Evolutionary conservation across 225 moss, liverwort and hornwort genomes (phyloP).

Genomic region (Rhytidiadelphus loreus): DNA sequence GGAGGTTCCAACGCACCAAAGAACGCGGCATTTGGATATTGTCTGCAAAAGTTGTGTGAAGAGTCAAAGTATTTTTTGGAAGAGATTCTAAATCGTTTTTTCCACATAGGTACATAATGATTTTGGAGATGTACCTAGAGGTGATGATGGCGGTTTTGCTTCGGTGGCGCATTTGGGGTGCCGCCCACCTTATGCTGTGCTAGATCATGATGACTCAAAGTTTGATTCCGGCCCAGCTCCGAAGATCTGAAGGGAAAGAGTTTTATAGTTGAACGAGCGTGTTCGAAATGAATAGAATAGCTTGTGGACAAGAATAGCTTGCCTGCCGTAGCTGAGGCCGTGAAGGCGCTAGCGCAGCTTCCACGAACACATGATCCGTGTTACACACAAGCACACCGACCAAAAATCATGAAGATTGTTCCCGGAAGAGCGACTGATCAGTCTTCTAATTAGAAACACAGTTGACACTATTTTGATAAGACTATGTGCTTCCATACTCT

Average conservation of each 20-base stretch:
- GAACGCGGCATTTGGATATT: too few relatives aligned
- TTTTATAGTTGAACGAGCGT: background rate
- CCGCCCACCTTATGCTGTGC: background rate
- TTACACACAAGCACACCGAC: background rate
- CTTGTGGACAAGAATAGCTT: background rate
- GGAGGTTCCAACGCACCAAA: too few relatives aligned
- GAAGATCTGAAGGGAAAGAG: background rate
- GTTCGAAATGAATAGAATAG: background rate
- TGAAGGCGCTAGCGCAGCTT: background rate
- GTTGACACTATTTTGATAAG: background rate
- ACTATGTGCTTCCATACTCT: background rate
- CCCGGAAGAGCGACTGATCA: background rate
- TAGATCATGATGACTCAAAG: background rate
- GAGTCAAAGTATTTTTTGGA: background rate
- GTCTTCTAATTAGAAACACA: background rate
- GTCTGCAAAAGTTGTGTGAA: background rate
- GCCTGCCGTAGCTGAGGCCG: background rate
- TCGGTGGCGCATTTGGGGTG: background rate
- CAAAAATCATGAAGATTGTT: background rate
- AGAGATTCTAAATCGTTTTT: background rate
- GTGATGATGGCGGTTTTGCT: background rate
- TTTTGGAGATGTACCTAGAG: background rate
- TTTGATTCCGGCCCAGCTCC: background rate
- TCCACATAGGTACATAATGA: background rate
- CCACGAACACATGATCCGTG: background rate